Conservation (phyloP, 1,284 basidiomycete genomes). For the Peniophora sp. region DNA sequence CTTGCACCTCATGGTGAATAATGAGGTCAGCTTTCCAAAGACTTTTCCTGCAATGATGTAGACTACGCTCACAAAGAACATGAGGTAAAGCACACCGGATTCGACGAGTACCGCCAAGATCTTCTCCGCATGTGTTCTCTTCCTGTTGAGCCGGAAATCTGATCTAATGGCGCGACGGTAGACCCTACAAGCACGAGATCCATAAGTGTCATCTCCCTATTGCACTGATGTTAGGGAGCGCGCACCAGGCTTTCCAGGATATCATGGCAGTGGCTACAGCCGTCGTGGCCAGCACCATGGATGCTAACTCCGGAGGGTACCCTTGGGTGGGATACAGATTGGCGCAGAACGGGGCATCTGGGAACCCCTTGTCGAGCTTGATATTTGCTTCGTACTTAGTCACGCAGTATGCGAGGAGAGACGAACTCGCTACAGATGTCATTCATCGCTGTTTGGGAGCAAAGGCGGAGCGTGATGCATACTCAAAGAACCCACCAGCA, state of each 20-base stretch:
- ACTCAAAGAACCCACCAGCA: slow-evolving; percentile 9
- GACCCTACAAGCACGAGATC: slow-evolving; percentile 4
- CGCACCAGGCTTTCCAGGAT: background rate
- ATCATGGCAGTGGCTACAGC: background rate
- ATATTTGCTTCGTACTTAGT: background rate
- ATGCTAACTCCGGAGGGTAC: background rate
- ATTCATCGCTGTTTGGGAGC: background rate
- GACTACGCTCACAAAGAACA: slow-evolving; percentile 7
- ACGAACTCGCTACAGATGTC: background rate
- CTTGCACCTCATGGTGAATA: slow-evolving; percentile 8
- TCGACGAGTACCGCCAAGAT: slow-evolving; percentile 12
- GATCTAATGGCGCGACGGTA: slow-evolving; percentile 7
- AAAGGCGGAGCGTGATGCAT: background rate
- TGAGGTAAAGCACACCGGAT: slow-evolving; percentile 8
- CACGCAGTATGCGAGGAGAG: background rate
- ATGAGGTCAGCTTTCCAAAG: too few species aligned
- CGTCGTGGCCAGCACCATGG: background rate
- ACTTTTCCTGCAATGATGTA: too few species aligned
- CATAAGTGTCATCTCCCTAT: background rate
- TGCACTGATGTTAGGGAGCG: background rate
- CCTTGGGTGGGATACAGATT: background rate
- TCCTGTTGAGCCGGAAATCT: slow-evolving; percentile 4
- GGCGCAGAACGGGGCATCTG: background rate
- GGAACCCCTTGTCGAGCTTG: background rate
- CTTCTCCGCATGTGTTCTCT: slow-evolving; percentile 5